These are phyloP conservation scores for Shiraia sp. DNA, from an alignment of 2,329 filamentous ascomycete genomes.

Conservation along the genomic window DNA sequence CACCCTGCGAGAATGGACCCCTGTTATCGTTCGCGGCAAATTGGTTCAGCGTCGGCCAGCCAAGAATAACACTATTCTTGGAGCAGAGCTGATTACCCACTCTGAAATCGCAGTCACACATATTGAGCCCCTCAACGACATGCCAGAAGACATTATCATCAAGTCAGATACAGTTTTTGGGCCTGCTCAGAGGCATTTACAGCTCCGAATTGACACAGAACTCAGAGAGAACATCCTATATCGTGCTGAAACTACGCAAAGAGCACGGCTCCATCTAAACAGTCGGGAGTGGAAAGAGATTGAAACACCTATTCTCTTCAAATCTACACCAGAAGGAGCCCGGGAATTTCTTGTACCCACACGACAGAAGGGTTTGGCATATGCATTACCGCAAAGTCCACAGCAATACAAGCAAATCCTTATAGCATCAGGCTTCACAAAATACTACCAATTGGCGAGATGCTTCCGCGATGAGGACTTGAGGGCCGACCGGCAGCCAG, in stretches of 20 bases:
- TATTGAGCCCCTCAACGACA: slow-evolving; percentile 71
- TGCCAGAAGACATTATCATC: slow-evolving; percentile 76
- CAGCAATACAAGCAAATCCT: slow-evolving; percentile 99
- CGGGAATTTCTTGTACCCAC: slow-evolving; percentile 94
- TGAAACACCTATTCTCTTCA: slow-evolving; percentile 94
- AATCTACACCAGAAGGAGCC: slow-evolving; percentile 94
- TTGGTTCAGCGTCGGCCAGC: slow-evolving; percentile 49
- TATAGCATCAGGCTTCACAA: slow-evolving; percentile 83
- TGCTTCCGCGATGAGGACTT: slow-evolving; percentile 97
- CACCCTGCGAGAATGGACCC: slow-evolving; percentile 54
- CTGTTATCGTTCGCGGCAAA: slow-evolving; percentile 58
- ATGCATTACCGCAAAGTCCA: slow-evolving; percentile 92
- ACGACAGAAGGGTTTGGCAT: slow-evolving; percentile 73
- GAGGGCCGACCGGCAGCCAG: slow-evolving; percentile 88
- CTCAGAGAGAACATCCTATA: slow-evolving; percentile 72
- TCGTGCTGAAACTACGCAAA: slow-evolving; percentile 63
- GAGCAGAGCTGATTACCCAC: slow-evolving; percentile 38
- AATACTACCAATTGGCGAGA: slow-evolving; percentile 89
- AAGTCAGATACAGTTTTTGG: slow-evolving; percentile 74
- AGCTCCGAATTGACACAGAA: slow-evolving; percentile 73
- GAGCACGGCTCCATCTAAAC: slow-evolving; percentile 60
- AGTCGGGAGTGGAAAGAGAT: slow-evolving; percentile 70
- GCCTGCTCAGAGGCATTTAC: slow-evolving; percentile 76
- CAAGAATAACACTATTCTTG: slow-evolving; percentile 34
- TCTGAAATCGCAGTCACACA: slow-evolving; percentile 66